Base-by-base conservation (phyloP, 2,329 filamentous ascomycete genomes). In the Exophiala mesophila region DNA sequence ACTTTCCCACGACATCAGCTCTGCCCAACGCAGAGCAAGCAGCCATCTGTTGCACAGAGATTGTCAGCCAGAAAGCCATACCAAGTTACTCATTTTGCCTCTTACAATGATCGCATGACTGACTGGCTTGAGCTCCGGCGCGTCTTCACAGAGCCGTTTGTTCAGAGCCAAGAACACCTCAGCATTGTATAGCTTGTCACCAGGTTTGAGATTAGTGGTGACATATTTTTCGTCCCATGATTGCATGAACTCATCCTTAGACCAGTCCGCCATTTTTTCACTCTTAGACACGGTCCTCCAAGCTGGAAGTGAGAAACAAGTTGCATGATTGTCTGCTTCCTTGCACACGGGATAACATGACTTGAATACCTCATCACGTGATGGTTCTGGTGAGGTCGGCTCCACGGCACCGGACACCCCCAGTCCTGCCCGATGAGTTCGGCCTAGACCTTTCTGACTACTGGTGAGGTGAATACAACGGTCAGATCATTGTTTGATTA, bases 211-310 rank as follows among this genome's bases (percentile, higher is more conserved):
- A 23, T 42, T 46, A 5, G 44, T 46, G 9, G 38, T 37, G 13
- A 46, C 44, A 20, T 46, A 46, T 30, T 41, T 42, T 13, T 41
- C 33, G 39, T 42, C 44, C 44, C 44, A 46, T n/a, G n/a, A 12
- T 6, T 24, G 38, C 44, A 46, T 46, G 44, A 46, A 42, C 16
- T 46, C 32, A 12, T 46, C 23, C n/a, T 6, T 34, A 9, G 37
- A 32, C 44, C 38, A 46, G 12, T 10, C 10, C 26, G 34, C 36
- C 44, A 36, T 46, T n/a, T n/a, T n/a, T n/a, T n/a, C n/a, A n/a
- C n/a, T n/a, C n/a, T n/a, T n/a, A n/a, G n/a, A n/a, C n/a, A n/a
- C n/a, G n/a, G n/a, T n/a, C n/a, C n/a, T n/a, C n/a, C n/a, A n/a
- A n/a, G n/a, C n/a, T n/a, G n/a, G n/a, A n/a, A n/a, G n/a, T n/a